Conservation (phyloP, 148 eudicot species). For the Nepenthes gracilis region DNA sequence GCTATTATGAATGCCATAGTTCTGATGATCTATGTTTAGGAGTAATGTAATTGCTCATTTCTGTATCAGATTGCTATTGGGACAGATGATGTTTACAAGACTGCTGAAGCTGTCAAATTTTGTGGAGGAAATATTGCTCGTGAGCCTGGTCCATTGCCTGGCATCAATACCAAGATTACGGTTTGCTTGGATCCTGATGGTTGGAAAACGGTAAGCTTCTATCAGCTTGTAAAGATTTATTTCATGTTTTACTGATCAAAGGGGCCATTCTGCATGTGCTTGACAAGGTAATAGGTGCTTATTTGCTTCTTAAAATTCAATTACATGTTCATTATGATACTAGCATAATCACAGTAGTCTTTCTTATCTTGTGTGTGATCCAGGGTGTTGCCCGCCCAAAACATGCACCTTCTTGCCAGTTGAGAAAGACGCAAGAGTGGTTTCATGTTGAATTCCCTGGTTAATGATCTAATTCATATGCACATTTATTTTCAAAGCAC, state of each 20-base stretch:
- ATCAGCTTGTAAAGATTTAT: not conserved
- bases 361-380: too few relatives aligned
- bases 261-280: not conserved
- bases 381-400: too few relatives aligned
- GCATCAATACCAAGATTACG: conserved; percentile 67
- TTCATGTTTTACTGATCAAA: not conserved
- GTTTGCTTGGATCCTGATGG: conserved; percentile 91
- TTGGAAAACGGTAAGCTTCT: conserved; percentile 56
- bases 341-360: too few relatives aligned
- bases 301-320: too few relatives aligned
- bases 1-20: not conserved
- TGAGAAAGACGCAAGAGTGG: too few relatives aligned
- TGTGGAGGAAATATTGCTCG: conserved; percentile 56
- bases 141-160: conserved; percentile 81
- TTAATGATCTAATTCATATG: too few relatives aligned
- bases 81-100: conserved; percentile 72
- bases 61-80: conserved; percentile 63
- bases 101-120: conserved; percentile 54
- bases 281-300: not conserved
- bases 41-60: not conserved
- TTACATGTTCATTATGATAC: too few relatives aligned
- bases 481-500: too few relatives aligned
- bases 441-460: too few relatives aligned
- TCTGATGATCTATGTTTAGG: not conserved
- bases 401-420: too few relatives aligned